Conservation (phyloP, 148 eudicot species). For the Rhododendron henanense region DNA sequence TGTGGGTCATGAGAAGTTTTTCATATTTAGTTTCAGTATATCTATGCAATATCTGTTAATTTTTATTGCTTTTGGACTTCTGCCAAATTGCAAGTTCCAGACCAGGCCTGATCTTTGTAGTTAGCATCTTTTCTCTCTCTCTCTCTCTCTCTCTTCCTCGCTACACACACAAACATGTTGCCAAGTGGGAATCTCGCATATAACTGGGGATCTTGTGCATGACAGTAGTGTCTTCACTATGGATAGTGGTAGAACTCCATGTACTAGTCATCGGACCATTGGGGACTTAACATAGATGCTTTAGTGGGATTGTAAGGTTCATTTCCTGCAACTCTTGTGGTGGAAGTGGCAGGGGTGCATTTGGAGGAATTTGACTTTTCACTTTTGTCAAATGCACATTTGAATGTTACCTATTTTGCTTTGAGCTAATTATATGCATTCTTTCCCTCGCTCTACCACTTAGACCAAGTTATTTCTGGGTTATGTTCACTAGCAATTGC, state of each 20-base stretch:
- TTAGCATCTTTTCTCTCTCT: neutral
- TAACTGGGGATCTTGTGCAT: neutral
- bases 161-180: neutral
- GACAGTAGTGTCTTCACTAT: neutral
- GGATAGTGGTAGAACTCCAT: neutral
- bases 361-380: neutral
- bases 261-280: neutral
- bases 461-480: neutral
- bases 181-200: neutral
- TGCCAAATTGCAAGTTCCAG: neutral
- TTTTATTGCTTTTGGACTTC: neutral
- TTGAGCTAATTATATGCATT: neutral
- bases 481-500: neutral
- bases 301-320: neutral
- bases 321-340: neutral
- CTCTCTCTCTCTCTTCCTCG: neutral
- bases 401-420: neutral
- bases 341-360: neutral
- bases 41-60: neutral
- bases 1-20: neutral
- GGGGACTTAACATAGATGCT: neutral
- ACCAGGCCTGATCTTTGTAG: neutral
- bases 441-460: neutral
- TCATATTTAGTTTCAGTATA: neutral
- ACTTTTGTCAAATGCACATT: neutral